A percentile compares a stretch with the other conserved stretches of the same genome.
Evolutionary conservation across 1,284 basidiomycete species (phyloP).

Genomic region (Albatrellus sp.): DNA sequence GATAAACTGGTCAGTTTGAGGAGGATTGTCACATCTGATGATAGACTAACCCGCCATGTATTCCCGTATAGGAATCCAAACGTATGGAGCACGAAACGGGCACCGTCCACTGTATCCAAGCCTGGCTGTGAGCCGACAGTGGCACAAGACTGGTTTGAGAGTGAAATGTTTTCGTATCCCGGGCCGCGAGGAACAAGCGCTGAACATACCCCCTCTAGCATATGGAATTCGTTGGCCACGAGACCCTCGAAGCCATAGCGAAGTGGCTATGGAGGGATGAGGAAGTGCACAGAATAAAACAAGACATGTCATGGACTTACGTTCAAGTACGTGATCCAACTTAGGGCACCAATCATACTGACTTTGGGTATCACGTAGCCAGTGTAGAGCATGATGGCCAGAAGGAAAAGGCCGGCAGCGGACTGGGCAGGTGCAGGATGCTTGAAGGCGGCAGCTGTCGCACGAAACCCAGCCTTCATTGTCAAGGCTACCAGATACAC

Average conservation of each 20-base stretch:
- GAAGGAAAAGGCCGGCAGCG: constrained; percentile 40
- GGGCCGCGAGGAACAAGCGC: constrained; percentile 31
- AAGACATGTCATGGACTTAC: constrained; percentile 22
- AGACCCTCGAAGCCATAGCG: constrained; percentile 47
- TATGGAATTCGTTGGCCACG: constrained; percentile 45
- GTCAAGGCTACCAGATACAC: constrained; percentile 34
- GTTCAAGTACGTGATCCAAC: constrained; percentile 55
- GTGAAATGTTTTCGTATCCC: constrained; percentile 38
- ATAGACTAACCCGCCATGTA: constrained; percentile 49
- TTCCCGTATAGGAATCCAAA: constrained; percentile 52
- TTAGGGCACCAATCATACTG: constrained; percentile 48
- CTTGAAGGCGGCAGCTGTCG: constrained; percentile 41
- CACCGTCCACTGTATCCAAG: constrained; percentile 32
- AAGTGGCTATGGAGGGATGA: constrained; percentile 22
- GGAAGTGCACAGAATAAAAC: constrained; percentile 1
- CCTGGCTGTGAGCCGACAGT: constrained; percentile 43
- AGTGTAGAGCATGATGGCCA: constrained; percentile 33
- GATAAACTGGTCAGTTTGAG: constrained; percentile 1
- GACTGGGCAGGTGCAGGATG: constrained; percentile 44
- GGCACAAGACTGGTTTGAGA: constrained; percentile 49
- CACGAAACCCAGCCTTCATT: constrained; percentile 53
- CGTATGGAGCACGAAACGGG: constrained; percentile 40
- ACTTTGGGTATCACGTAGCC: constrained; percentile 38
- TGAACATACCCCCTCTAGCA: constrained; percentile 26
- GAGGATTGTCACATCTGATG: neutral